Base-by-base conservation (phyloP, 257 asterid species). In the Nicotiana otophora region DNA sequence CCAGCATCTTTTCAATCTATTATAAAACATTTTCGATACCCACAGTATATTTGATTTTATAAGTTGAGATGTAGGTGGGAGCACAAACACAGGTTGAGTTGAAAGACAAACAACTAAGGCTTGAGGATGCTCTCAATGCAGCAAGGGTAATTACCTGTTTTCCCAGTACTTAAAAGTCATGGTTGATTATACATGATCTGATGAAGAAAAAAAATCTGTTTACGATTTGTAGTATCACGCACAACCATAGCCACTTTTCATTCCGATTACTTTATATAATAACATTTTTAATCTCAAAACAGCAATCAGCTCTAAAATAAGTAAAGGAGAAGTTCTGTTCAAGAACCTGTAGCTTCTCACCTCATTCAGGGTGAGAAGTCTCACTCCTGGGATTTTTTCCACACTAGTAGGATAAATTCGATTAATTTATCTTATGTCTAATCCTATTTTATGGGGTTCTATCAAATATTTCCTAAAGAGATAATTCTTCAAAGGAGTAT, bases 51-150 rank as follows among this genome's bases (percentile, higher is more conserved):
- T 55, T 42, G 65, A 26, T 48, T 78, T 16, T 46, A 66, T 80
- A 55, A 28, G 63, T 26, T 72, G 17, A 57, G 61, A 65, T 17
- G 57, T 78, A 92, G 98, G 97, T 94, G 20, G 98, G 98, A 86
- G 97, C 98, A 81, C 97, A 87, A 81, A 94, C 98, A 2, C 93
- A 88, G 39, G 88, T 94, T 6, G 97, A 94, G 90, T 88, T 94
- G 82, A 94, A 94, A 86, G 95, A 94, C 77, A 94, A 93, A 87
- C 97, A 91, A 63, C 88, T 94, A n/a, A 91, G 94, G 87, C 90
- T 87, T 82, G 97, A 94, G 86, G 98, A 94, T 86, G 97, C 97
- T 58, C 86, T 94, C 68, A 93, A 93, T 90, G 98, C 98, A 83
- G 89, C 98, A n/a, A 91, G 93, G 98, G 98, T 94, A 83, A 82